These are phyloP conservation scores for Verticillium nonalfalfae DNA, from an alignment of 2,329 filamentous ascomycete genomes.

Conservation along the genomic window DNA sequence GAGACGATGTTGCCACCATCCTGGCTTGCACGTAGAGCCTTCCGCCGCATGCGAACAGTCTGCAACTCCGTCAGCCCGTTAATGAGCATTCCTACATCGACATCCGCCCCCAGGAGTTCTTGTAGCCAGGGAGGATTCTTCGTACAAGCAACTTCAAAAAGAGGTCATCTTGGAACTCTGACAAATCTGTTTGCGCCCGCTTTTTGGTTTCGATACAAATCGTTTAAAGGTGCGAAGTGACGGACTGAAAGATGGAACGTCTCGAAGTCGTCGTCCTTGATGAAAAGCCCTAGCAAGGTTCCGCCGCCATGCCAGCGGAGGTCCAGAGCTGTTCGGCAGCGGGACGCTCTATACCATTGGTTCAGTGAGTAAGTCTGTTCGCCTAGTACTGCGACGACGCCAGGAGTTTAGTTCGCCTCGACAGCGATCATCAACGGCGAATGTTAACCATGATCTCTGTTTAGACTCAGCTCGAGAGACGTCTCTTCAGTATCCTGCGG, in stretches of 20 bases:
- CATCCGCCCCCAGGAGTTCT: too few relatives aligned
- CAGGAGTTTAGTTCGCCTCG: neutral
- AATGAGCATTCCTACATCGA: too few relatives aligned
- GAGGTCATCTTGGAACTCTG: neutral
- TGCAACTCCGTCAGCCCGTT: too few relatives aligned
- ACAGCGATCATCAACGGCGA: neutral
- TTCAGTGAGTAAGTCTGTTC: neutral
- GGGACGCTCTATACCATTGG: too few relatives aligned
- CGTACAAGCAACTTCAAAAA: constrained; percentile 20
- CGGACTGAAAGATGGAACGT: neutral
- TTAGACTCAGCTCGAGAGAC: too few relatives aligned
- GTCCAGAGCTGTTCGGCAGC: neutral
- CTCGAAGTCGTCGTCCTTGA: neutral
- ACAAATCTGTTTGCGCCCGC: neutral
- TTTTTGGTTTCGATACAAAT: neutral
- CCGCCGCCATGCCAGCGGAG: neutral
- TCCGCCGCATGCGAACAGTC: neutral
- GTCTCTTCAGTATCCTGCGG: too few relatives aligned
- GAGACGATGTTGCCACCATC: too few relatives aligned
- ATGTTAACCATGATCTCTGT: too few relatives aligned
- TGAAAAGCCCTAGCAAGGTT: neutral
- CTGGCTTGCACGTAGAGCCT: too few relatives aligned
- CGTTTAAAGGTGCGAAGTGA: neutral
- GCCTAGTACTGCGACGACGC: neutral
- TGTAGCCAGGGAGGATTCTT: too few relatives aligned